Evolutionary conservation across 805 yeast species (phyloP).

Genomic region (Pichia paraexigua): DNA sequence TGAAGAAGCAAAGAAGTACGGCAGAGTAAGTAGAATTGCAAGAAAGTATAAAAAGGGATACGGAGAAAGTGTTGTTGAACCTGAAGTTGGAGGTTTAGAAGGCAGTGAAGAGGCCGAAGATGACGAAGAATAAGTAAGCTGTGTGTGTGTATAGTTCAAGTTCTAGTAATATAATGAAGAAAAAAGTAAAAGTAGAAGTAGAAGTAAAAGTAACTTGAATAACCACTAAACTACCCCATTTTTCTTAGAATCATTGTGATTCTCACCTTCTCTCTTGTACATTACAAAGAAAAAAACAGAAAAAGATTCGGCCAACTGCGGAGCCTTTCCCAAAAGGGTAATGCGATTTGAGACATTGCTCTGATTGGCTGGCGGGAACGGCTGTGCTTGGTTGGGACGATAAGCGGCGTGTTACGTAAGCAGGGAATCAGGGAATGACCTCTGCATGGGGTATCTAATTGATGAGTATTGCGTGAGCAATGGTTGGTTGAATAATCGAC

Average conservation of each 20-base stretch:
- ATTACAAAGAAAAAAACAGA: not conserved
- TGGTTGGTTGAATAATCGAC: not conserved
- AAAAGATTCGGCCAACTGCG: not conserved
- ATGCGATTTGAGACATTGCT: not conserved
- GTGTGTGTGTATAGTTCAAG: no score
- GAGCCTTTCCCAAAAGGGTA: not conserved
- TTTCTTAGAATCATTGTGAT: no score
- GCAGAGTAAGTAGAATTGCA: conserved; percentile 65
- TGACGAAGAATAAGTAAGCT: conserved; percentile 13
- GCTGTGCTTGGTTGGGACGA: not conserved
- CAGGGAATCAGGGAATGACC: not conserved
- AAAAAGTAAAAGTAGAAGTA: no score
- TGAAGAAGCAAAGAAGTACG: conserved; percentile 44
- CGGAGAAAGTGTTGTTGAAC: conserved; percentile 50
- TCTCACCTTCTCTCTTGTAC: no score
- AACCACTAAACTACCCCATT: no score
- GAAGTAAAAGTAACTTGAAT: no score
- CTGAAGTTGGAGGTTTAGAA: conserved; percentile 58
- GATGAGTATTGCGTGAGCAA: not conserved
- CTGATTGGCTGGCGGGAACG: not conserved
- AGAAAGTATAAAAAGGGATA: conserved; percentile 52
- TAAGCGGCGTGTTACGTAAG: not conserved
- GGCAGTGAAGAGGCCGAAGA: conserved; percentile 48
- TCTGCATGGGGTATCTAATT: not conserved
- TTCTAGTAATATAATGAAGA: no score